phyloP scores from a whole-genome alignment of 1,139 yeast genomes.

The Diutina neorugosa region DNA sequence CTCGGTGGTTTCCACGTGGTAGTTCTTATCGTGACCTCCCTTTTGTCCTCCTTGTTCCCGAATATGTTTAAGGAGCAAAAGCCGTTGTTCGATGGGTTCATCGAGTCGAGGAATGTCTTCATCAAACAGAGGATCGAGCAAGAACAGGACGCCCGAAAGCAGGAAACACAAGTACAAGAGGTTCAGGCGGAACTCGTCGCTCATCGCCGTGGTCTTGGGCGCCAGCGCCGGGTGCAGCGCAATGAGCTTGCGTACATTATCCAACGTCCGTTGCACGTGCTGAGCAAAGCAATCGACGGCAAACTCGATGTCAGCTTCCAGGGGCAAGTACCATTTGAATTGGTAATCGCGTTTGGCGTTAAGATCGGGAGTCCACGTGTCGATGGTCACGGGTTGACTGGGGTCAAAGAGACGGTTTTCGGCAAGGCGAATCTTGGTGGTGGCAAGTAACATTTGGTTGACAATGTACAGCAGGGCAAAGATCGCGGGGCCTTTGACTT shows the following conservation, averaged over 20 bases:
- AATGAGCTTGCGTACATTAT: constrained; percentile 29
- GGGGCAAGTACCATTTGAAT: constrained; percentile 72
- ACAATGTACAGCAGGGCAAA: constrained; percentile 39
- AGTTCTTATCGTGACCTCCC: neutral
- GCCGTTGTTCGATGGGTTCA: constrained; percentile 25
- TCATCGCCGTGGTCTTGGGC: constrained; percentile 11
- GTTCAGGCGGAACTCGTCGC: constrained; percentile 44
- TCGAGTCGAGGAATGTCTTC: constrained; percentile 31
- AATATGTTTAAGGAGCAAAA: constrained; percentile 21
- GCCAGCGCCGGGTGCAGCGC: constrained; percentile 8
- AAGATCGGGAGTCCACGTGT: neutral
- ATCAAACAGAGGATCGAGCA: constrained; percentile 59
- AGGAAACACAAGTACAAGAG: constrained; percentile 48
- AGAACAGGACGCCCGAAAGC: constrained; percentile 61
- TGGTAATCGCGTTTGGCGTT: neutral
- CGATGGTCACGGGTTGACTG: neutral
- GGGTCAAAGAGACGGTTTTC: constrained; percentile 38
- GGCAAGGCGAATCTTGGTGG: constrained; percentile 45
- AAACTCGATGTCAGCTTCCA: constrained; percentile 39
- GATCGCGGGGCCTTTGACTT: constrained; percentile 55
- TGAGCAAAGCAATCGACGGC: constrained; percentile 50
- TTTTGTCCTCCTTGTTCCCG: constrained; percentile 11
- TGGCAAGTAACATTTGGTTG: constrained; percentile 55
- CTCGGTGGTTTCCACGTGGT: constrained; percentile 9
- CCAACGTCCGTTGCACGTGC: constrained; percentile 33